phyloP scores from a whole-genome alignment of 805 yeast species.

The Candida nitratophila region DNA sequence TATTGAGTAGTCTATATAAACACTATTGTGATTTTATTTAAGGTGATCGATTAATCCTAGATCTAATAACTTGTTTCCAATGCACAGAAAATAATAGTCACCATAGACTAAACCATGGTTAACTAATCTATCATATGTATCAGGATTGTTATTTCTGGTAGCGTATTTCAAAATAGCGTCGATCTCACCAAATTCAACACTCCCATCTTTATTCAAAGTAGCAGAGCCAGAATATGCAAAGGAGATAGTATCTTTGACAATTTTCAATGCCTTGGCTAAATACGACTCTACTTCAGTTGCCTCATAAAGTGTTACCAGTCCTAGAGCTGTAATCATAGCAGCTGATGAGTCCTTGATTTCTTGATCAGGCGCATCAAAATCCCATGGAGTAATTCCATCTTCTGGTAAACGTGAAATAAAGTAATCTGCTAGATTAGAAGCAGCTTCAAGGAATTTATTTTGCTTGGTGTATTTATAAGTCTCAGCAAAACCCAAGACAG shows the following conservation, averaged over 20 bases:
- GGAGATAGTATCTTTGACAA: conserved; percentile 12
- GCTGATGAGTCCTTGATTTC: conserved; percentile 21
- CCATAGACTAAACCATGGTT: conserved; percentile 26
- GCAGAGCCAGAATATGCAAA: conserved; percentile 2
- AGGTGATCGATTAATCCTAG: conserved; percentile 10
- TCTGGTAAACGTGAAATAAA: conserved; percentile 17
- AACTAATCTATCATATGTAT: conserved; percentile 8
- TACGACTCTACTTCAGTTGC: conserved; percentile 8
- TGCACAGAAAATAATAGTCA: conserved; percentile 23
- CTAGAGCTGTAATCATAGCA: conserved; percentile 23
- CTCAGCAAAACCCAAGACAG: conserved; percentile 21
- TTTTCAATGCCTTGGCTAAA: conserved; percentile 10
- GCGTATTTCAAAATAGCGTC: conserved; percentile 20
- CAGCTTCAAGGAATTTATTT: conserved; percentile 18
- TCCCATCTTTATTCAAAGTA: not conserved
- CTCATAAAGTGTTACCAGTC: conserved; percentile 19
- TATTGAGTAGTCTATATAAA: too few species aligned
- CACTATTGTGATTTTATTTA: too few species aligned
- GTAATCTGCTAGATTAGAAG: conserved; percentile 17
- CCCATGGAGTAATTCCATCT: conserved; percentile 23
- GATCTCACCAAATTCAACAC: conserved; percentile 13
- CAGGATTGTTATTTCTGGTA: conserved; percentile 20
- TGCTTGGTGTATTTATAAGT: conserved; percentile 21
- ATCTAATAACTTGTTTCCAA: conserved; percentile 23
- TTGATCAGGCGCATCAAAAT: conserved; percentile 22